Base-by-base conservation (phyloP, 441 rosid genomes). In the Populus trichocarpa region DNA sequence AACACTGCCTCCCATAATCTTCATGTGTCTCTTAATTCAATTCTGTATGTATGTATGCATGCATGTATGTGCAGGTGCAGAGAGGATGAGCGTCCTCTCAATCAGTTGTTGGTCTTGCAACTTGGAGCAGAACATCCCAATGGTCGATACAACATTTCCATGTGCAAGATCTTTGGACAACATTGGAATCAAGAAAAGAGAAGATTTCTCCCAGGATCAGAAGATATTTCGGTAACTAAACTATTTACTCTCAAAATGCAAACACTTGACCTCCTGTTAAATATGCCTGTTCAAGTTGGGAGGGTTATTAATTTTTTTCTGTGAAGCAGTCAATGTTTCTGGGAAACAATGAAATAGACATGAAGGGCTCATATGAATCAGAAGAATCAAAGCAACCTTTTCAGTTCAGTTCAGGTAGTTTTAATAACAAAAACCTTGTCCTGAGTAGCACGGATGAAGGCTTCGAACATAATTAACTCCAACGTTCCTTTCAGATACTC, bases 11-110 rank as follows among this genome's bases (percentile, higher is more conserved):
- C 61, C 61, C 22, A 53, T 36, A 42, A 50, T 67, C 8, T 11
- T 61, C 30, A 59, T 28, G 16, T 67, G 6, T 16, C 11, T 23
- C 14, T 9, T 59, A 9, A 36, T 33, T n/a, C 38, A 35, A 2
- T 76, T n/a, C 69, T 72, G 25, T 78, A 53, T 59, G 22, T 18
- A 72, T 16, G 10, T 67, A 26, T 16, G 10, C 64, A 22, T 69
- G 20, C 35, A 35, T 16, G 32, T 69, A 4, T 67, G 16, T 68
- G 70, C 86, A 89, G 97, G 30, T 92, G 97, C 9, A 92, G 94
- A 33, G 93, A 90, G 84, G 94, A 92, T 71, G 94, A 92, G 81
- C 93, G 81, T 32, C 97, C 97, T 6, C 89, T 90, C 69, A 87
- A 88, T 9, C 94, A 92, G 75, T 75, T 92, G 71, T 50, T 92